Evolutionary conservation across 2,329 filamentous ascomycete species (phyloP).

Genomic region (Penicillium psychrosexuale): DNA sequence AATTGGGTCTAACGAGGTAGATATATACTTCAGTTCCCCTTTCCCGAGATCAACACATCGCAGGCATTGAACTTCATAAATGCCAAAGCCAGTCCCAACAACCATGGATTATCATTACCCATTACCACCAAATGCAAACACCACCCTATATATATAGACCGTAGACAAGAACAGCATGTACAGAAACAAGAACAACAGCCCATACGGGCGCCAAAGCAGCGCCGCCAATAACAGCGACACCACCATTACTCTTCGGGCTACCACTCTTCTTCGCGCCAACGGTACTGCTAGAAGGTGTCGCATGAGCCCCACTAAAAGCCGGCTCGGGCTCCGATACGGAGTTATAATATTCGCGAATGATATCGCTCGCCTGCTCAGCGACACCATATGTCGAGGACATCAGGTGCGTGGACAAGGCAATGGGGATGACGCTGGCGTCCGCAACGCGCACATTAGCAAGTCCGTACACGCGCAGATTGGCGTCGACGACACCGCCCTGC

Average conservation of each 20-base stretch:
- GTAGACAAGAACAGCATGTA: not conserved
- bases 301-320: not conserved
- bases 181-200: not conserved
- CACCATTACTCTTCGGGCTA: not conserved
- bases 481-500: conserved; percentile 29
- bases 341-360: conserved; percentile 2
- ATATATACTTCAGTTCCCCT: not conserved
- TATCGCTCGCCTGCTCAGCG: conserved; percentile 24
- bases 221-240: not conserved
- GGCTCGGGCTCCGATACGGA: not conserved
- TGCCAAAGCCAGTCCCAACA: not conserved
- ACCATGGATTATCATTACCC: not conserved
- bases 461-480: conserved; percentile 29
- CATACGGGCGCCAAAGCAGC: not conserved
- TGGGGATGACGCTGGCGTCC: conserved; percentile 29
- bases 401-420: conserved; percentile 33
- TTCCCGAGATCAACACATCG: not conserved
- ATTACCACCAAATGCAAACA: not conserved
- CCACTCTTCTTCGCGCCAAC: not conserved
- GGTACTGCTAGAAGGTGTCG: not conserved
- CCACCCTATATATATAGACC: not conserved
- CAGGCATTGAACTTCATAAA: not conserved
- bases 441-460: conserved; percentile 31
- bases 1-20: not conserved
- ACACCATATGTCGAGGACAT: conserved; percentile 37